A percentile compares a stretch with the other conserved stretches of the same genome.
Evolutionary conservation across 805 yeast genomes (phyloP).

Genomic region (Citeromyces matritensis): DNA sequence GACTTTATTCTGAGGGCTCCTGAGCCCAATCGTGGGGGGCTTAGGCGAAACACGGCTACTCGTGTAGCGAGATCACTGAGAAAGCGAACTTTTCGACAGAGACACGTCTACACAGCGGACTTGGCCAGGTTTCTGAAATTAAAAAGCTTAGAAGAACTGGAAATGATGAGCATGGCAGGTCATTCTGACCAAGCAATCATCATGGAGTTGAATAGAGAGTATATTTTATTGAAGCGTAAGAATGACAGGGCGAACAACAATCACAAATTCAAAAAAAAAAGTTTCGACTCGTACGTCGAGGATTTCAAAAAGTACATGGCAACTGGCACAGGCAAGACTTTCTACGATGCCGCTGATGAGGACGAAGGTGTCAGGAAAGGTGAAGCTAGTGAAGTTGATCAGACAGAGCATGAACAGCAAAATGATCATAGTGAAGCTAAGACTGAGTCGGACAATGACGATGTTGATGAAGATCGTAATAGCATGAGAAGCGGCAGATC

Average conservation of each 20-base stretch:
- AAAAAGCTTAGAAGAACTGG: slow-evolving; percentile 10
- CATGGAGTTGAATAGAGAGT: slow-evolving; percentile 13
- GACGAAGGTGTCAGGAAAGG: slow-evolving; percentile 1
- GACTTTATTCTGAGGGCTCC: background rate
- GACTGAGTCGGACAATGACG: slow-evolving; percentile 2
- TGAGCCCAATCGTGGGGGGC: background rate
- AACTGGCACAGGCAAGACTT: slow-evolving; percentile 7
- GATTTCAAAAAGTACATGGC: slow-evolving; percentile 12
- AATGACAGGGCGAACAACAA: slow-evolving; percentile 11
- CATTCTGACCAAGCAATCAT: slow-evolving; percentile 11
- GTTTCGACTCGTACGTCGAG: slow-evolving; percentile 12
- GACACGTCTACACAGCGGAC: slow-evolving; percentile 18
- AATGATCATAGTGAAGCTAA: too few species aligned
- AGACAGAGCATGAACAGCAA: slow-evolving; percentile 5
- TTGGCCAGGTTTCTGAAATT: slow-evolving; percentile 15
- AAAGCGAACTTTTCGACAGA: slow-evolving; percentile 10
- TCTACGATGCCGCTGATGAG: slow-evolving; percentile 11
- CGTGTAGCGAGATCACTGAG: slow-evolving; percentile 3
- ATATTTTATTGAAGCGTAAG: slow-evolving; percentile 8
- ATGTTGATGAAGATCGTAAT: slow-evolving; percentile 5
- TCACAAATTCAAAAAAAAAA: slow-evolving; percentile 14
- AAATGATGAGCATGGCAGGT: slow-evolving; percentile 8
- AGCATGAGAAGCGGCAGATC: too few species aligned
- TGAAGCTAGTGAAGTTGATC: slow-evolving; percentile 7
- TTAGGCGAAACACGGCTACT: too few species aligned